phyloP scores from a whole-genome alignment of 768 basidiomycete genomes.

The Phylloporus rhodoxanthus region DNA sequence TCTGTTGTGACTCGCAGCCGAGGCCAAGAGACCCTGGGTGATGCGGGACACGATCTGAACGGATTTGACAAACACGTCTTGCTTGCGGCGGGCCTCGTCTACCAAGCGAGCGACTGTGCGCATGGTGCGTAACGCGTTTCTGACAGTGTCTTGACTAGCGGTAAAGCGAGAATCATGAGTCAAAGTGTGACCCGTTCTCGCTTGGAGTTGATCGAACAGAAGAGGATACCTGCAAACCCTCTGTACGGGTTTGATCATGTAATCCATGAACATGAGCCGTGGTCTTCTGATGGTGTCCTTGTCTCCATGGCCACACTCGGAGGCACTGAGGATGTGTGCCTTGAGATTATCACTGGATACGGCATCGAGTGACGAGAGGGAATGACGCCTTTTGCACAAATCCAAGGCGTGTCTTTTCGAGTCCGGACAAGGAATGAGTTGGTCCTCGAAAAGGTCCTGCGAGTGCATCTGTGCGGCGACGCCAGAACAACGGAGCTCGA shows the following conservation, averaged over 20 bases:
- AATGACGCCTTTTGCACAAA: constrained; percentile 39
- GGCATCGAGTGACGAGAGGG: constrained; percentile 48
- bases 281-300: constrained; percentile 28
- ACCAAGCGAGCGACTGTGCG: constrained; percentile 69
- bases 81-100: constrained; percentile 69
- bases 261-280: constrained; percentile 70
- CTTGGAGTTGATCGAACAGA: constrained; percentile 67
- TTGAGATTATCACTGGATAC: constrained; percentile 30
- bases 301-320: constrained; percentile 28
- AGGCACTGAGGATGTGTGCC: constrained; percentile 27
- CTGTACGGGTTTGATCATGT: constrained; percentile 96
- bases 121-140: constrained; percentile 63
- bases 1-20: constrained; percentile 23
- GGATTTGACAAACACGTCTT: constrained; percentile 61
- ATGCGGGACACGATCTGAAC: constrained; percentile 67
- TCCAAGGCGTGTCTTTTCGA: constrained; percentile 16
- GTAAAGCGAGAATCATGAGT: background rate
- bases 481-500: constrained; percentile 69
- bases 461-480: constrained; percentile 39
- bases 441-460: constrained; percentile 6
- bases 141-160: constrained; percentile 12
- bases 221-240: constrained; percentile 94
- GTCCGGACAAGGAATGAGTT: constrained; percentile 1
- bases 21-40: constrained; percentile 31
- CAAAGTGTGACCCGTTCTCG: constrained; percentile 5